Evolutionary conservation across 352 stramenopile genomes (phyloP).

Genomic region (Blastocystis sp.): DNA sequence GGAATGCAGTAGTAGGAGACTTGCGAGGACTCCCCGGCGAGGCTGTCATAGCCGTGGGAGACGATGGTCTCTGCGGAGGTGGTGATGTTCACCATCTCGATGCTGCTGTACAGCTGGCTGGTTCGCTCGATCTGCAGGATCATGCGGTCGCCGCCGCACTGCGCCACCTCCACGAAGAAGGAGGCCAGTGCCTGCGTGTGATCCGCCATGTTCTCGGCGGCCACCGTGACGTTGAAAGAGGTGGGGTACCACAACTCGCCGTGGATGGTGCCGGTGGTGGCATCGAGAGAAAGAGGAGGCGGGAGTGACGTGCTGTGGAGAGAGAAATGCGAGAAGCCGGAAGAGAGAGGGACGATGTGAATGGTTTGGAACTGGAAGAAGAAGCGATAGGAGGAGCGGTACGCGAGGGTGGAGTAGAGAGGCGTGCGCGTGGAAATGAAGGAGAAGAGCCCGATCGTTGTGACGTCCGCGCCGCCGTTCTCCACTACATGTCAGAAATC

Average conservation of each 20-base stretch:
- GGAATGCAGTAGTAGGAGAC: conserved; percentile 23
- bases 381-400: neutral
- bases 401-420: neutral
- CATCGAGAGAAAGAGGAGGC: conserved; percentile 1
- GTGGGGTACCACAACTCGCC: neutral
- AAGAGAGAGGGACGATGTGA: conserved; percentile 17
- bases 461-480: neutral
- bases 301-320: neutral
- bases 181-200: neutral
- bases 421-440: neutral
- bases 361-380: conserved; percentile 51
- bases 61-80: neutral
- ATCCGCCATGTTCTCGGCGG: conserved; percentile 38
- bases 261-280: neutral
- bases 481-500: conserved; percentile 18
- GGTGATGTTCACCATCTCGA: neutral
- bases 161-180: neutral
- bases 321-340: conserved; percentile 54
- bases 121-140: conserved; percentile 4
- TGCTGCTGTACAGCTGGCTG: neutral
- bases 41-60: neutral
- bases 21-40: neutral
- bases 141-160: neutral
- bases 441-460: neutral
- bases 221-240: conserved; percentile 6